Percentiles rank a stretch among this genome's conserved stretches.
phyloP scores from a whole-genome alignment of 2,329 filamentous ascomycete species.

The Venturia pyrina region DNA sequence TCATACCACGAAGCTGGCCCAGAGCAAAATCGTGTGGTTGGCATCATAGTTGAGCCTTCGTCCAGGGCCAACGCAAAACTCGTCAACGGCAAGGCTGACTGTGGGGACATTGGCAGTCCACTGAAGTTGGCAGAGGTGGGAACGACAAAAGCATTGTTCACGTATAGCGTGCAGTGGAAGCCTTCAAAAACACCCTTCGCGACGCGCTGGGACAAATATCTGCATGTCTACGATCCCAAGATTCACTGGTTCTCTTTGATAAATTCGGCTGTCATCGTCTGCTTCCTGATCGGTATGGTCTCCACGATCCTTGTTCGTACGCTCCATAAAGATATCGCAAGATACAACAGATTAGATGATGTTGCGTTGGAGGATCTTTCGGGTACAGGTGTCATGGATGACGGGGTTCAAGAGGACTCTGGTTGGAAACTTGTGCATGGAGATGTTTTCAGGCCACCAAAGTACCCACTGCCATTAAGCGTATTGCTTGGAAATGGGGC shows the following conservation, averaged over 20 bases:
- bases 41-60: slow-evolving; percentile 75
- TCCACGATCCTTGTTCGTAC: slow-evolving; percentile 84
- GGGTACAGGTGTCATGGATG: slow-evolving; percentile 60
- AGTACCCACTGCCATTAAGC: slow-evolving; percentile 72
- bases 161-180: slow-evolving; percentile 86
- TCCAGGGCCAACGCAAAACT: slow-evolving; percentile 52
- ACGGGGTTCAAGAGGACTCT: slow-evolving; percentile 93
- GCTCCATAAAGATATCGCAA: slow-evolving; percentile 85
- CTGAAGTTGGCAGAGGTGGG: slow-evolving; percentile 56
- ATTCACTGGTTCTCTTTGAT: slow-evolving; percentile 99
- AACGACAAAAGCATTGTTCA: slow-evolving; percentile 66
- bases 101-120: slow-evolving; percentile 41
- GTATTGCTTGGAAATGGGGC: slow-evolving; percentile 86
- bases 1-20: slow-evolving; percentile 78
- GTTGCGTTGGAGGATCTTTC: slow-evolving; percentile 84
- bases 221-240: slow-evolving; percentile 93
- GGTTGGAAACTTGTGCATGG: slow-evolving; percentile 98
- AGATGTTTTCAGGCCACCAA: slow-evolving; percentile 87
- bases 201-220: slow-evolving; percentile 96
- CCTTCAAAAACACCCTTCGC: slow-evolving; percentile 82
- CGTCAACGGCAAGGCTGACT: slow-evolving; percentile 50
- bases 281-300: slow-evolving; percentile 84
- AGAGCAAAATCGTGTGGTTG: slow-evolving; percentile 76
- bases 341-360: slow-evolving; percentile 90
- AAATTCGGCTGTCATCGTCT: slow-evolving; percentile 89